A percentile compares a stretch with the other conserved stretches of the same genome.
Conservation (phyloP, 805 yeast genomes). For the Candida andamanensis region DNA sequence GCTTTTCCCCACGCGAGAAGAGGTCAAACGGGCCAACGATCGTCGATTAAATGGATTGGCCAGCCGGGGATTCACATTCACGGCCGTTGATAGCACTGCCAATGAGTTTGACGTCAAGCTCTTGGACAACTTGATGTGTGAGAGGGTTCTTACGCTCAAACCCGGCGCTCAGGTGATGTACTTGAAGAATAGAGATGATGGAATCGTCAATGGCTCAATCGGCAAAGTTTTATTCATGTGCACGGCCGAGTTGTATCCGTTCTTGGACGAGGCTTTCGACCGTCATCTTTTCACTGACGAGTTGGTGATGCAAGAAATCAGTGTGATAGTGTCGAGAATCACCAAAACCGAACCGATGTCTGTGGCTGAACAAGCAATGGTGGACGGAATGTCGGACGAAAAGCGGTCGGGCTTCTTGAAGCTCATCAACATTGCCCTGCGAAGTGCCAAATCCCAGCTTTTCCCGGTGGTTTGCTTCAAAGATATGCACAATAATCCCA, state of each 20-base stretch:
- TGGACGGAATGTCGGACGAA: slow-evolving; percentile 19
- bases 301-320: slow-evolving; percentile 20
- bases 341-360: slow-evolving; percentile 12
- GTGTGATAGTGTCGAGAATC: slow-evolving; percentile 18
- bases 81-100: slow-evolving; percentile 26
- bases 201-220: slow-evolving; percentile 84
- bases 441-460: slow-evolving; percentile 9
- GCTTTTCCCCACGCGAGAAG: slow-evolving; percentile 77
- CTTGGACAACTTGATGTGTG: slow-evolving; percentile 69
- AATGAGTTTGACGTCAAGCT: slow-evolving; percentile 22
- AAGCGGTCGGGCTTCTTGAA: slow-evolving; percentile 17
- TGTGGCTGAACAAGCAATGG: slow-evolving; percentile 12
- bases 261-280: slow-evolving; percentile 22
- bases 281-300: slow-evolving; percentile 11
- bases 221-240: slow-evolving; percentile 68
- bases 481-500: slow-evolving; percentile 24
- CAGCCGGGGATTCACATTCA: slow-evolving; percentile 41
- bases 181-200: slow-evolving; percentile 71
- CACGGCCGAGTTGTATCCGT: slow-evolving; percentile 16
- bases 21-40: slow-evolving; percentile 75
- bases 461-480: slow-evolving; percentile 48
- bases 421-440: too few species aligned
- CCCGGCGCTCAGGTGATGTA: slow-evolving; percentile 94
- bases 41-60: slow-evolving; percentile 34
- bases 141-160: slow-evolving; percentile 56